Evolutionary conservation across 768 basidiomycete species (phyloP), one percentile per base, ranked within the genome.

Genomic region (Sarcodon aspratus): DNA sequence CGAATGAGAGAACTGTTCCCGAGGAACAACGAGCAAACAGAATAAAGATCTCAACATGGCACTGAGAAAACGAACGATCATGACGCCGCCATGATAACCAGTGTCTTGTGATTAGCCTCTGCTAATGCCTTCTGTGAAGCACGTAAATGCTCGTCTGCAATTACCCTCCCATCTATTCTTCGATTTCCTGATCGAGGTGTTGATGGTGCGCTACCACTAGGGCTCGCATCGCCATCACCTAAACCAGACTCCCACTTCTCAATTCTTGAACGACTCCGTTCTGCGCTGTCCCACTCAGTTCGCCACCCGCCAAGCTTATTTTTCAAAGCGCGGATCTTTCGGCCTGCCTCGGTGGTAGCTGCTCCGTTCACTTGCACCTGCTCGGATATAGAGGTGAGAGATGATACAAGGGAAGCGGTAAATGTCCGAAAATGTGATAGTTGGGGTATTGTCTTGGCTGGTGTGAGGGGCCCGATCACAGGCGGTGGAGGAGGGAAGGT

Each of bases 301-400:
- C 81, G 74, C 82, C 85, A 87, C 17, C 79, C 84, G 6, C 81
- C 82, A 32, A 92, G 65, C 55, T 84, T 85, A 57, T 91, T 90
- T 68, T 86, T 88, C 52, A 91, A 65, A 11, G 85, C 85, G 45
- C 90, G 82, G 37, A 94, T 80, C 65, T 87, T 90, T 36, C 90
- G 76, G 43, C 87, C 88, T 0, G 89, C 84, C 50, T 94, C 90
- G 1, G 88, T 80, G 9, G 86, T 83, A 4, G 82, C 84, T 1
- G 85, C 91, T 9, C 82, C 80, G 57, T 90, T 89, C 45, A 91
- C 87, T 61, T 94, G 90, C 11, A 88, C 85, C 51, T 91, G 86
- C 57, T 94, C 90, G 21, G 85, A 88, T 54, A 92, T 78, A 33
- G 80, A 76, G 2, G 80, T 75, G 42, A 94, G 74, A 9, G 87